Evolutionary conservation across 75 land plant species (phyloP).

Genomic region (Pinus albicaulis): DNA sequence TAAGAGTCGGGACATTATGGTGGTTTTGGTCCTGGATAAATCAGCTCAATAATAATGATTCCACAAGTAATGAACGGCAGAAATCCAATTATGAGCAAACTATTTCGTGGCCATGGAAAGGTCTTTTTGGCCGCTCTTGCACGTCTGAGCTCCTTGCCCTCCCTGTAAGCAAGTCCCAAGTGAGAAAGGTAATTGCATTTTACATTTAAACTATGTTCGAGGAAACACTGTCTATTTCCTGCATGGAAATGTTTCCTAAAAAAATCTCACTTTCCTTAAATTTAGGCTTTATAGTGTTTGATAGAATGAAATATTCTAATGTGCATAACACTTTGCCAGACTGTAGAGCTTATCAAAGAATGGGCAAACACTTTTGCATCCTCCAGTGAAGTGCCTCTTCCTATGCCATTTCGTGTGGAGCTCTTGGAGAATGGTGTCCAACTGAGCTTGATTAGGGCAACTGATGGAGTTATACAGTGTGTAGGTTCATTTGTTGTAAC

Average conservation of each 20-base stretch:
- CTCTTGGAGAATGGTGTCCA: slow-evolving; percentile 27
- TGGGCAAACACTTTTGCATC: slow-evolving; percentile 50
- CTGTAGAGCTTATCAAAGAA: slow-evolving; percentile 26
- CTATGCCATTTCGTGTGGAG: slow-evolving; percentile 39
- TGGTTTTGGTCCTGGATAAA: slow-evolving; percentile 31
- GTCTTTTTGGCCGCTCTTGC: slow-evolving; percentile 27
- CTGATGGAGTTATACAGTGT: slow-evolving; percentile 19
- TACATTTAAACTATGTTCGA: neutral
- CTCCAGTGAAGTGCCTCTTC: slow-evolving; percentile 42
- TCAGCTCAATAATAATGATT: slow-evolving; percentile 3
- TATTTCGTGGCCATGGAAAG: slow-evolving; percentile 20
- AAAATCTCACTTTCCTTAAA: neutral
- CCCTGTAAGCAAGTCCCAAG: slow-evolving; percentile 12
- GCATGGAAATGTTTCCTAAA: neutral
- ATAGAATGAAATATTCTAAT: neutral
- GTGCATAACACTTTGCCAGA: slow-evolving; percentile 13
- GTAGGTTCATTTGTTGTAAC: slow-evolving; percentile 25
- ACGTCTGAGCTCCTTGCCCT: slow-evolving; percentile 26
- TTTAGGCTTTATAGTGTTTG: neutral
- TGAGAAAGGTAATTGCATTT: slow-evolving; percentile 18
- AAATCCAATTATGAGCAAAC: slow-evolving; percentile 6
- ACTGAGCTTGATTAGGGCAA: slow-evolving; percentile 26
- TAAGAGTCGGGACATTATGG: slow-evolving; percentile 28
- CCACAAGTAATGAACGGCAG: neutral
- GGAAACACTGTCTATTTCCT: neutral